These are phyloP conservation scores for Neurospora sp. DNA, from an alignment of 495 filamentous ascomycete genomes.

Conservation along the genomic window DNA sequence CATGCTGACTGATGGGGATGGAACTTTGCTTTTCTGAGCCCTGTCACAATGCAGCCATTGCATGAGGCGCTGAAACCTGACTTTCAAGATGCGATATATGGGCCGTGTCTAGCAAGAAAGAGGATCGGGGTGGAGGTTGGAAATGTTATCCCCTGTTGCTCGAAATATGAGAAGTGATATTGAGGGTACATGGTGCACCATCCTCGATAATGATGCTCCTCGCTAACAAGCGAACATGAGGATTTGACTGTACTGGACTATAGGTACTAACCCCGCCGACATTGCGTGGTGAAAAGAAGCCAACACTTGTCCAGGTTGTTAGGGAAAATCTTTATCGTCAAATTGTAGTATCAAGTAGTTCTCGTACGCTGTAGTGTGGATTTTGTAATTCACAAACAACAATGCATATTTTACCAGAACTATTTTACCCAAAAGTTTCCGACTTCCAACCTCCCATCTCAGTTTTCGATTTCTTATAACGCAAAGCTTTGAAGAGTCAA, in stretches of 20 bases:
- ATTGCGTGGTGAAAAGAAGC: too few relatives aligned
- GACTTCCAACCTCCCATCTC: not conserved
- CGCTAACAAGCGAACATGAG: not conserved
- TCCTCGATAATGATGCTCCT: not conserved
- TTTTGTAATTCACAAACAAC: not conserved
- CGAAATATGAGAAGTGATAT: not conserved
- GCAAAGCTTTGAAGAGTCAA: not conserved
- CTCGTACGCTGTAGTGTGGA: not conserved
- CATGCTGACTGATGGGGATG: not conserved
- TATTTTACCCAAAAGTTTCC: not conserved
- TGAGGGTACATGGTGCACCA: not conserved
- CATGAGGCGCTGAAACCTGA: not conserved
- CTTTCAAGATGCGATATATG: not conserved
- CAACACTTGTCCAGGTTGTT: not conserved
- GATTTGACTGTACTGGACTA: not conserved
- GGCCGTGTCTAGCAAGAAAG: not conserved
- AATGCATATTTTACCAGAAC: not conserved
- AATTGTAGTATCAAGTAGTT: not conserved
- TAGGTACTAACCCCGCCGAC: not conserved
- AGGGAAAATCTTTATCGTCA: not conserved
- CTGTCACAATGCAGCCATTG: not conserved
- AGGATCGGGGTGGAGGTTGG: not conserved
- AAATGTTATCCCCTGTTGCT: not conserved
- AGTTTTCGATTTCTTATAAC: not conserved
- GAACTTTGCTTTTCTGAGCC: not conserved